Evolutionary conservation across 1,284 basidiomycete species (phyloP), one percentile per base, ranked within the genome.

Genomic region (Pyrrhoderma noxium): DNA sequence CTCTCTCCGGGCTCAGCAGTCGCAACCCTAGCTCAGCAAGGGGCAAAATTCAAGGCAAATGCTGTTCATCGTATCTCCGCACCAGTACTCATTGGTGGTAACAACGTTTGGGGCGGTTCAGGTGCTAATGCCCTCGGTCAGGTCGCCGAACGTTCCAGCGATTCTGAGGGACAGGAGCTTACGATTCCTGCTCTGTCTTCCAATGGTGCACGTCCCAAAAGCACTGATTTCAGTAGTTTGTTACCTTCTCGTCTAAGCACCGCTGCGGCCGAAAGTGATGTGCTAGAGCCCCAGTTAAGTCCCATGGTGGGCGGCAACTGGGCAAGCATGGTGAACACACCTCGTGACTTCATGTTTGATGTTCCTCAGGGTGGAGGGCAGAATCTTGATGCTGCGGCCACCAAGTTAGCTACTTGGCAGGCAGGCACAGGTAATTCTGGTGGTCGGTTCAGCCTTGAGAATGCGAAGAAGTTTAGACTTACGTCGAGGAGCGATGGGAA

Each of bases 321-420:
- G 96, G 92, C 95, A 23, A 93, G 86, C 71, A 96, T 98, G 86
- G 93, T 95, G 64, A 96, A 93, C 66, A 98, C 95, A 0, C 96
- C 95, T 0, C 71, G 93, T 55, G 85, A 91, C 53, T 87, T 90
- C 19, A 94, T 94, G 85, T 98, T 98, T 70, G 71, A 74, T 57
- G 56, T 56, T 62, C n/a, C n/a, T 40, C 74, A 74, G 42, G 70
- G 72, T 56, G 62, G 69, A 21, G 65, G 70, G 34, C 71, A 77
- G 62, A 79, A 79, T 56, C 71, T 88, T 38, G 84, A 86, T 44
- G 79, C 76, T 8, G 80, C 83, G 3, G 77, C 80, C 3, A 75
- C 74, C 57, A 80, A 87, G 65, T 67, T 89, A 41, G 80, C 70
- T 56, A 82, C 82, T 36, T 86, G 82, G 78, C 68, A 58, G 48